These are phyloP conservation scores for Plasmodium coatneyi DNA, from an alignment of 169 alveolate species.

Conservation along the genomic window DNA sequence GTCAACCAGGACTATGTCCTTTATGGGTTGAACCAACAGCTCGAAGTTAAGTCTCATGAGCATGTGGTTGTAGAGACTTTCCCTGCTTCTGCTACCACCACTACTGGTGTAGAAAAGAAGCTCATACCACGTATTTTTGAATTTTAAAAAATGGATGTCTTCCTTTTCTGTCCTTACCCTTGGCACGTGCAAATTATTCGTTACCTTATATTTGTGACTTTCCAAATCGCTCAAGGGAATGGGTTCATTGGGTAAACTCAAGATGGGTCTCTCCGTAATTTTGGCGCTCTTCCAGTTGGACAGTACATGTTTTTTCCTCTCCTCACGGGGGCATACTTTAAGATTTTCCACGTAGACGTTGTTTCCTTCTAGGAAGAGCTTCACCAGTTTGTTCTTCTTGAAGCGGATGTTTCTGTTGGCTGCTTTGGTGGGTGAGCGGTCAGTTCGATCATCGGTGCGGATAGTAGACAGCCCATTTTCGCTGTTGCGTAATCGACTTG, in stretches of 20 bases:
- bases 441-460: neutral
- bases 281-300: conserved; percentile 12
- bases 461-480: neutral
- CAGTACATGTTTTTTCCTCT: conserved; percentile 30
- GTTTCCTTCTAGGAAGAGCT: conserved; percentile 7
- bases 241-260: conserved; percentile 45
- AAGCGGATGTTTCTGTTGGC: neutral
- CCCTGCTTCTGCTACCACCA: conserved; percentile 5
- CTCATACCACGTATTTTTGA: conserved; percentile 72
- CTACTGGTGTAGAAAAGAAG: conserved; percentile 45
- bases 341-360: conserved; percentile 18
- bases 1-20: conserved; percentile 54
- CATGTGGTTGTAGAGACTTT: conserved; percentile 21
- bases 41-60: conserved; percentile 58
- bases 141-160: conserved; percentile 44
- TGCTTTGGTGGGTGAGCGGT: neutral
- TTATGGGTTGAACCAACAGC: conserved; percentile 28
- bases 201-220: conserved; percentile 4
- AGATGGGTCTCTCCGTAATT: conserved; percentile 21
- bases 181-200: conserved; percentile 11
- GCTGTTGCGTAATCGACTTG: neutral
- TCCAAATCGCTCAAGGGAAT: conserved; percentile 35
- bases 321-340: conserved; percentile 21
- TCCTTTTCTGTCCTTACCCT: conserved; percentile 22
- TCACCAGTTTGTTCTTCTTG: conserved; percentile 12